Evolutionary conservation across 2,329 filamentous ascomycete genomes (phyloP), one percentile per base, ranked within the genome.

Genomic region (Pseudogymnoascus sp.): DNA sequence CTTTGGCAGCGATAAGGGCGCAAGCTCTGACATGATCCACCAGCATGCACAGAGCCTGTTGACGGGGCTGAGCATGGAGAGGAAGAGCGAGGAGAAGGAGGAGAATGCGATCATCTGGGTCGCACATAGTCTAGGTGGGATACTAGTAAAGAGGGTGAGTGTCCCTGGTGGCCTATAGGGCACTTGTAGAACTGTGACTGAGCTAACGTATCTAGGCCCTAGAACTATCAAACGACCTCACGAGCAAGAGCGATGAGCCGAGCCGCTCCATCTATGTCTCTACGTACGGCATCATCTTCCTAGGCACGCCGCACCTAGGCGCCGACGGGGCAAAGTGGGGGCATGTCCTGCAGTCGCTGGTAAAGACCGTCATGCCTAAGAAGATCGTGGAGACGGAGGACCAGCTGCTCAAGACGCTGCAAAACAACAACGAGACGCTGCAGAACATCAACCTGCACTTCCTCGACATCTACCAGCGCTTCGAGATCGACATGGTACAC

Each of bases 401-500:
- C 0, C 80, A 89, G 31, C 79, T 93, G 44, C 78, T 93, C 66
- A 85, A 82, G 70, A 87, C 88, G 1, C 79, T 93, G n/a, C 87
- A 87, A 72, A 84, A 80, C 60, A 86, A 91, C 70, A 91, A 88
- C 64, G 89, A 91, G 74, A 89, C 84, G 0, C 75, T 93, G 4
- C 84, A 88, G 69, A 87, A 88, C 65, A 91, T 93, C 73, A 91
- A 90, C 72, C 83, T 79, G 61, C 82, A 87, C 64, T 93, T 93
- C 68, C 79, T 87, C 17, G 86, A 91, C 61, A 85, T 91, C 29
- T 86, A 89, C 66, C 82, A 85, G 63, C 81, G 85, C 1, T 91
- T 90, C 70, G 82, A 85, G 67, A 85, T 92, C 60, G 88, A 89
- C 69, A 90, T 91, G 82, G 89, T 86, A 38, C 88, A 91, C 63